Percentiles rank a stretch among this genome's conserved stretches.
These are phyloP conservation scores for Niebla homalea DNA, from an alignment of 495 filamentous ascomycete species.

Conservation along the genomic window DNA sequence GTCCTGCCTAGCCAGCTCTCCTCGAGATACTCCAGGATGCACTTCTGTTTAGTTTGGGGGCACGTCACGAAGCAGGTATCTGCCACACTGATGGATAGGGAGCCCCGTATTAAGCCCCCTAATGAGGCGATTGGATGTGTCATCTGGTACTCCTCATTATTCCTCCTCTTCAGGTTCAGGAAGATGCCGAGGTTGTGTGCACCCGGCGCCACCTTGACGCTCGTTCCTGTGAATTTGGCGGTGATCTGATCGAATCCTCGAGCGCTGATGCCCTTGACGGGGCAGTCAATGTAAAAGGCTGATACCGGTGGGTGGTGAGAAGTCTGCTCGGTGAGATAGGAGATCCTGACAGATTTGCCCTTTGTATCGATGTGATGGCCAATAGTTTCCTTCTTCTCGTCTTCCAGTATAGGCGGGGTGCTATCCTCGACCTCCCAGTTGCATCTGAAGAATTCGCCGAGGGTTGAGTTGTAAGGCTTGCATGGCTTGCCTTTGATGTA, in stretches of 20 bases:
- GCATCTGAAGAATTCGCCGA: slow-evolving; percentile 98
- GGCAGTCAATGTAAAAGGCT: slow-evolving; percentile 87
- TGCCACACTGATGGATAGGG: slow-evolving; percentile 72
- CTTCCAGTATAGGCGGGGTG: slow-evolving; percentile 32
- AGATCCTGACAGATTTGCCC: slow-evolving; percentile 56
- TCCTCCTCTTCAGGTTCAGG: slow-evolving; percentile 64
- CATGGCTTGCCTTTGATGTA: slow-evolving; percentile 97
- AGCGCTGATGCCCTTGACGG: slow-evolving; percentile 77
- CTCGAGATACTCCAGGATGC: slow-evolving; percentile 81
- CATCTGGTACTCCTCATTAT: slow-evolving; percentile 84
- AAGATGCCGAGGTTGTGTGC: slow-evolving; percentile 94
- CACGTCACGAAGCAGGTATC: slow-evolving; percentile 81
- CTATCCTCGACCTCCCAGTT: slow-evolving; percentile 82
- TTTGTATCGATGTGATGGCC: slow-evolving; percentile 24
- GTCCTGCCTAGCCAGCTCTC: slow-evolving; percentile 89
- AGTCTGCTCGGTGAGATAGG: slow-evolving; percentile 95
- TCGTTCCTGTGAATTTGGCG: slow-evolving; percentile 95
- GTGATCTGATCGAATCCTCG: slow-evolving; percentile 89
- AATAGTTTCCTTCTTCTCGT: slow-evolving; percentile 21
- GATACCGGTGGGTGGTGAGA: slow-evolving; percentile 97
- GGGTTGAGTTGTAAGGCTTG: slow-evolving; percentile 94
- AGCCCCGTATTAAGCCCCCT: slow-evolving; percentile 72
- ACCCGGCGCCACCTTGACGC: slow-evolving; percentile 78
- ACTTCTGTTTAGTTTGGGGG: slow-evolving; percentile 73
- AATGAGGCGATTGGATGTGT: slow-evolving; percentile 91